These are phyloP conservation scores for Articulospora tetracladia DNA, from an alignment of 495 filamentous ascomycete species.

Conservation along the genomic window DNA sequence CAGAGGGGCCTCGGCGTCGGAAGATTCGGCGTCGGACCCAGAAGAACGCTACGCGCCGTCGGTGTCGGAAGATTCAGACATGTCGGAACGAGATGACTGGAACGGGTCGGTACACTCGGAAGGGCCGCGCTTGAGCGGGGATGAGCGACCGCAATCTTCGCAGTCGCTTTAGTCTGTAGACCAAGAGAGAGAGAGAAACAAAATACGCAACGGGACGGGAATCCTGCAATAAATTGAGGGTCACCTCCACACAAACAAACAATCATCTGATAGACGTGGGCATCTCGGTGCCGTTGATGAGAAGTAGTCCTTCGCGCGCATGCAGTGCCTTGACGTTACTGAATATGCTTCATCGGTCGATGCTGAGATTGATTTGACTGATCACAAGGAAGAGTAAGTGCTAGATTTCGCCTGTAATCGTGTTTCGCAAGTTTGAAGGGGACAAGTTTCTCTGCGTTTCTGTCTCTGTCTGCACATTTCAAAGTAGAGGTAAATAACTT, in stretches of 20 bases:
- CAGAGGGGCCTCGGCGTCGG: slow-evolving; percentile 17
- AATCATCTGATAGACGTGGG: neutral
- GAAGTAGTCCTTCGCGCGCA: neutral
- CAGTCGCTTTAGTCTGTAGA: slow-evolving; percentile 10
- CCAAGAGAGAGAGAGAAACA: no score
- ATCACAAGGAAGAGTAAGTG: no score
- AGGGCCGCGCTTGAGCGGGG: neutral
- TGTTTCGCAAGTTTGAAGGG: no score
- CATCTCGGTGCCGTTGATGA: neutral
- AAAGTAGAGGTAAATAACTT: no score
- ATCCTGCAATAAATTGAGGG: slow-evolving; percentile 9
- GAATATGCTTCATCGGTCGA: no score
- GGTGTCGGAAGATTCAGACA: slow-evolving; percentile 14
- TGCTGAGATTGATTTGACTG: no score
- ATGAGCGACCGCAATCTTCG: slow-evolving; percentile 10
- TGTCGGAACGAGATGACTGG: slow-evolving; percentile 13
- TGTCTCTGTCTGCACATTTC: no score
- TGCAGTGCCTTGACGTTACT: neutral
- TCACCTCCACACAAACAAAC: neutral
- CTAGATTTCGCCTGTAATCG: no score
- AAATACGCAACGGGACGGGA: slow-evolving; percentile 6
- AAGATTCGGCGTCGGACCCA: slow-evolving; percentile 12
- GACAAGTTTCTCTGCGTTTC: no score
- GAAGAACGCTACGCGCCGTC: slow-evolving; percentile 14
- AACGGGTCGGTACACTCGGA: slow-evolving; percentile 7